phyloP scores from a whole-genome alignment of 345 rosid species.

The Trapa bicornis region DNA sequence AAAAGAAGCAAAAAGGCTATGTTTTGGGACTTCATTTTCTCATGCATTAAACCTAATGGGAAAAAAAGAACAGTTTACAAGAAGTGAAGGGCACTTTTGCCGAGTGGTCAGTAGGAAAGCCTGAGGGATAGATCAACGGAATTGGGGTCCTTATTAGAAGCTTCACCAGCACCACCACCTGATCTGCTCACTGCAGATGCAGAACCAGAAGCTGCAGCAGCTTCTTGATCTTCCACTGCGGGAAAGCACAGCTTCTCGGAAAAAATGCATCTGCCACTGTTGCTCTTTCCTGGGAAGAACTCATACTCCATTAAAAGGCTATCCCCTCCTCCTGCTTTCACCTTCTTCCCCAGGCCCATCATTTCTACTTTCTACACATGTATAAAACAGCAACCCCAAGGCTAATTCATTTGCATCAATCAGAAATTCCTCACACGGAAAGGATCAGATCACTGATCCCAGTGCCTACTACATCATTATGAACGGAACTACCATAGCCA shows the following conservation, averaged over 20 bases:
- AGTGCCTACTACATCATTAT: neutral
- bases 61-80: neutral
- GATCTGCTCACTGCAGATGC: conserved; percentile 7
- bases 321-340: conserved; percentile 13
- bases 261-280: conserved; percentile 18
- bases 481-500: no score
- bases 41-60: neutral
- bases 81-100: neutral
- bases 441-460: neutral
- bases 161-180: neutral
- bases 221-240: conserved; percentile 12
- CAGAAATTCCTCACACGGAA: neutral
- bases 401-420: neutral
- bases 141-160: conserved; percentile 26
- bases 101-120: conserved; percentile 18
- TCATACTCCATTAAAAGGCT: conserved; percentile 44
- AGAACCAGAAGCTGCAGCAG: conserved; percentile 23
- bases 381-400: neutral
- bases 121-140: conserved; percentile 79
- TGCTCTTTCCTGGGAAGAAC: conserved; percentile 48
- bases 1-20: neutral
- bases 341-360: conserved; percentile 15
- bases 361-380: conserved; percentile 14
- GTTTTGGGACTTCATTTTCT: neutral
- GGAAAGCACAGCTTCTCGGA: conserved; percentile 28